Evolutionary conservation across 352 stramenopile genomes (phyloP).

Genomic region (Globisporangium orthogonon): DNA sequence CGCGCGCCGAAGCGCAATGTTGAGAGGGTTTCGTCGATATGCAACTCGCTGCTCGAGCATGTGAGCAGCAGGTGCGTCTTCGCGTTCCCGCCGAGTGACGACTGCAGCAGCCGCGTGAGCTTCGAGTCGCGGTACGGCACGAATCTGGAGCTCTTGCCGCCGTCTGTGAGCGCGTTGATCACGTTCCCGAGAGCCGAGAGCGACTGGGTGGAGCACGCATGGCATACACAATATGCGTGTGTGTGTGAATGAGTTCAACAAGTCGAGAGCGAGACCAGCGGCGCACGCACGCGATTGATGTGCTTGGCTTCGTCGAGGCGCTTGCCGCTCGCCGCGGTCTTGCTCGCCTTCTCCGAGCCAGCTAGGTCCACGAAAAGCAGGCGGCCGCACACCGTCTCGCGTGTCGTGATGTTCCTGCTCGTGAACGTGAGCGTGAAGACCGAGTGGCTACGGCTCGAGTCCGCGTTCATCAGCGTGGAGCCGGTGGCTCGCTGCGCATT

Average conservation of each 20-base stretch:
- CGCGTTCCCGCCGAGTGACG: constrained; percentile 82
- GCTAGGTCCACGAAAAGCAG: constrained; percentile 67
- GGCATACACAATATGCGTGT: neutral
- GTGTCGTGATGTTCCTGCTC: constrained; percentile 13
- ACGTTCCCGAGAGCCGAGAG: constrained; percentile 67
- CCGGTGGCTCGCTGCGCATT: constrained; percentile 32
- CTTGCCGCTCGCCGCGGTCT: constrained; percentile 37
- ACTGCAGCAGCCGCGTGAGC: constrained; percentile 92
- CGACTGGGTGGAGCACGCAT: constrained; percentile 25
- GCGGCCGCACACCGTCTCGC: constrained; percentile 10
- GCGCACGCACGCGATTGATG: constrained; percentile 50
- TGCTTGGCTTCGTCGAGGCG: constrained; percentile 67
- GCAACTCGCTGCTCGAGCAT: constrained; percentile 26
- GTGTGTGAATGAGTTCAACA: neutral
- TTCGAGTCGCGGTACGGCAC: constrained; percentile 93
- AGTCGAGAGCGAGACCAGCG: neutral
- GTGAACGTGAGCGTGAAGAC: constrained; percentile 55
- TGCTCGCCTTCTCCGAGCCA: constrained; percentile 59
- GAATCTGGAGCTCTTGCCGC: constrained; percentile 21
- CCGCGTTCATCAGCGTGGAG: constrained; percentile 44
- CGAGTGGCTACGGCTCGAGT: constrained; percentile 65
- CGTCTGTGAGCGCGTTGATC: constrained; percentile 52
- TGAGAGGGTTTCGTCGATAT: constrained; percentile 71
- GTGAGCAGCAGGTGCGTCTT: constrained; percentile 84
- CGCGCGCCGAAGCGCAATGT: constrained; percentile 89